Evolutionary conservation across 495 filamentous ascomycete genomes (phyloP), one percentile per base, ranked within the genome.

Genomic region (Aspergillus coremiiformis): DNA sequence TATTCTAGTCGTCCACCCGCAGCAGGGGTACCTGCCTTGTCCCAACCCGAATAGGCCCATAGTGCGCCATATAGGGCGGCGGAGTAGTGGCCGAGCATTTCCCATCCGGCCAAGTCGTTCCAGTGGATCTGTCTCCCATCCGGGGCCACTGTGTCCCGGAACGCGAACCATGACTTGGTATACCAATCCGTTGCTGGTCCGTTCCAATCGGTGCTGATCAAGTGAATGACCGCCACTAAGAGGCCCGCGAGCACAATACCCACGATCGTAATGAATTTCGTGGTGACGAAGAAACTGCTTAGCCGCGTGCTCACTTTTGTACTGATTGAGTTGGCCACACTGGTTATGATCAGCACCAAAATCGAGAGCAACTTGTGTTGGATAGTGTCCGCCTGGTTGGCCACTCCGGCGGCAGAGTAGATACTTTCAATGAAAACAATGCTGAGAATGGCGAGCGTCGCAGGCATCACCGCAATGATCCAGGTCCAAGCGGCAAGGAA

Each of bases 351-450:
- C 4, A 60, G 30, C 1, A 60, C 50, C 0, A 60, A 32, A 14
- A 60, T 47, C 0, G 58, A 60, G 0, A 56, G 44, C 2, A 57
- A 9, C 35, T 60, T 60, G 22, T 60, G 58, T 2, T 47, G 20
- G 4, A 49, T 24, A 1, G 43, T 43, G 7, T 37, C 54, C 3
- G 53, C 29, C 35, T 55, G 58, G n/a, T 56, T 49, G 24, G 45
- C 54, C 5, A 54, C 47, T 0, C 58, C 58, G 1, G 43, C 47
- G 11, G 54, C 58, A 2, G 54, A 57, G 44, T 45, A 60, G 20
- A 60, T 47, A 17, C 58, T 60, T 47, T 60, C 58, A 11, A 60
- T 51, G 21, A 60, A 60, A 12, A 60, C 58, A 8, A 60, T 60
- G 44, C 58, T 57, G 12, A 60, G 45, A 26, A 60, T 60, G 5